Evolutionary conservation across 108 stramenopile species (phyloP), one percentile per base, ranked within the genome.

Genomic region (Fragilariopsis cylindrus): DNA sequence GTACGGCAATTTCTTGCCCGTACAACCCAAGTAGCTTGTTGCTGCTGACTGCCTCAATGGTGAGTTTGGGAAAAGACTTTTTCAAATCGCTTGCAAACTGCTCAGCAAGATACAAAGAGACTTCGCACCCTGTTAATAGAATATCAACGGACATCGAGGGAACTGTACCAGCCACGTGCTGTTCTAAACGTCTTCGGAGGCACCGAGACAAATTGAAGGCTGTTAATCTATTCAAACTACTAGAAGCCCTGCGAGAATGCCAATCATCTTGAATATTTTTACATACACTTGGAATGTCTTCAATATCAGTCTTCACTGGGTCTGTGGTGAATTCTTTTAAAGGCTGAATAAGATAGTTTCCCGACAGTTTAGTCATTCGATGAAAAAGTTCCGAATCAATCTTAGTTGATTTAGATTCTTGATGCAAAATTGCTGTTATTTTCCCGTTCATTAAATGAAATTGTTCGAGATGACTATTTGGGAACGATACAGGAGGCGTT

Each of bases 101-200:
- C 64, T 95, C 91, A 4, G 89, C 94, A 7, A 95, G 49, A 91
- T 91, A 95, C 45, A 95, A 75, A 12, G 85, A 86, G 1, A 91
- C 91, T 67, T 95, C 94, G 45, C 88, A 89, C 50, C 94, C 94
- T 13, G 88, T 90, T 7, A 95, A 52, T 0, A 92, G 72, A 62
- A 95, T 85, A 67, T 95, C 93, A 19, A 89, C 74, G 19, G 81
- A 48, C 41, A 76, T 60, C 16, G 52, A 16, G 12, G 73, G 67
- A 41, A 82, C 65, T 1, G 47, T 66, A 15, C 84, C 85, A n/a
- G 71, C 76, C 57, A 85, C 65, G 48, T 69, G 79, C 13, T 47
- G 75, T 48, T 81, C 68, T 47, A 90, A 57, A 13, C 83, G 48
- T 15, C 54, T 19, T 30, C 80, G 64, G 39, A 90, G 64, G 55